Evolutionary conservation across 257 asterid genomes (phyloP).

Genomic region (Prunella vulgaris): DNA sequence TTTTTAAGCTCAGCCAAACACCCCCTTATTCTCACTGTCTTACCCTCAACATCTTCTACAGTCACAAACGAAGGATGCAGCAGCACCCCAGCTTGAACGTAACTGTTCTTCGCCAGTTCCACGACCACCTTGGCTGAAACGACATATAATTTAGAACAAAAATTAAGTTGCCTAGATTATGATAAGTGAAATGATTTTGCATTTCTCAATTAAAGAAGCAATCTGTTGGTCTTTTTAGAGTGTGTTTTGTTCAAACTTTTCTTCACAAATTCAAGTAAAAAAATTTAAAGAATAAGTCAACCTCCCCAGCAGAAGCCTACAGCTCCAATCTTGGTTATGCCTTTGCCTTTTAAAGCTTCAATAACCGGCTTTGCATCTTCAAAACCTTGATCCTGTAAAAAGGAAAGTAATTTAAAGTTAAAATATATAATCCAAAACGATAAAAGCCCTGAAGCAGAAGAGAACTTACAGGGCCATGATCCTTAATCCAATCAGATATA

Average conservation of each 20-base stretch:
- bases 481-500: conserved; percentile 42
- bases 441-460: neutral
- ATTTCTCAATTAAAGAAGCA: too few species aligned
- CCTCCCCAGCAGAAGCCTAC: conserved; percentile 82
- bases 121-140: conserved; percentile 62
- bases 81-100: conserved; percentile 53
- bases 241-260: neutral
- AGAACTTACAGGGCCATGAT: conserved; percentile 56
- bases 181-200: too few species aligned
- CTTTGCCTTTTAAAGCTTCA: conserved; percentile 55
- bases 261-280: neutral
- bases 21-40: too few species aligned
- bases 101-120: conserved; percentile 46
- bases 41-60: conserved; percentile 55
- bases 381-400: conserved; percentile 46
- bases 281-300: neutral
- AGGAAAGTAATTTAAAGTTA: neutral
- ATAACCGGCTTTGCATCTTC: conserved; percentile 55
- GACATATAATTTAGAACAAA: neutral
- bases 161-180: neutral
- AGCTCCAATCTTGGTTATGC: conserved; percentile 54
- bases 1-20: too few species aligned
- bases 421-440: neutral
- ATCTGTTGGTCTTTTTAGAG: too few species aligned
- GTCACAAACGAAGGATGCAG: conserved; percentile 59